A percentile compares a stretch with the other conserved stretches of the same genome.
phyloP scores from a whole-genome alignment of 176 grass and related monocot species.

The Rhynchospora breviuscula region DNA sequence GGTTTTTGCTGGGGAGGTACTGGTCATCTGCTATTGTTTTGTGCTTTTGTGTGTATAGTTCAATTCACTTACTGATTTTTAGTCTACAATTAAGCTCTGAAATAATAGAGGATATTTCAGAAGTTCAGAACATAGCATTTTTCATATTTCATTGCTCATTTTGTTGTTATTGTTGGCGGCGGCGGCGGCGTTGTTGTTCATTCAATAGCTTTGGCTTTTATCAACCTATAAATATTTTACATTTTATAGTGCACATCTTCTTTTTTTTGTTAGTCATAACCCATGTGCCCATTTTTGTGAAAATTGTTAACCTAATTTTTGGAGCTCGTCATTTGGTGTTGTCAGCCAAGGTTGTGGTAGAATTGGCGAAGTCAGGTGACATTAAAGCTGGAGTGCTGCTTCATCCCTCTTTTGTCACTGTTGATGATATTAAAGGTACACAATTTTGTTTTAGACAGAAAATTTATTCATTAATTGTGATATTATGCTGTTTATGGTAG shows the following conservation, averaged over 20 bases:
- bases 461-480: background rate
- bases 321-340: slow-evolving; percentile 10
- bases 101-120: background rate
- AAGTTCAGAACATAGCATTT: background rate
- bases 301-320: background rate
- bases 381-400: slow-evolving; percentile 33
- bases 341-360: slow-evolving; percentile 39
- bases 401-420: slow-evolving; percentile 35
- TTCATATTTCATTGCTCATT: background rate
- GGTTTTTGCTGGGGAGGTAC: slow-evolving; percentile 54
- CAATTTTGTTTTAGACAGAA: background rate
- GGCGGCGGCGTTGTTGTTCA: too few species aligned
- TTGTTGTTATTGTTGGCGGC: too few species aligned
- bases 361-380: slow-evolving; percentile 36
- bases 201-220: background rate
- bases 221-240: background rate
- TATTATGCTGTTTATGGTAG: background rate
- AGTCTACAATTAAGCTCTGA: background rate
- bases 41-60: background rate
- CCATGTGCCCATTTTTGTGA: background rate
- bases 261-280: background rate
- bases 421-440: slow-evolving; percentile 43
- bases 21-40: background rate
- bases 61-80: background rate
- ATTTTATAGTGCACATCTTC: background rate